Base-by-base conservation (phyloP, 352 stramenopile species). In the Pythium dissotocum region DNA sequence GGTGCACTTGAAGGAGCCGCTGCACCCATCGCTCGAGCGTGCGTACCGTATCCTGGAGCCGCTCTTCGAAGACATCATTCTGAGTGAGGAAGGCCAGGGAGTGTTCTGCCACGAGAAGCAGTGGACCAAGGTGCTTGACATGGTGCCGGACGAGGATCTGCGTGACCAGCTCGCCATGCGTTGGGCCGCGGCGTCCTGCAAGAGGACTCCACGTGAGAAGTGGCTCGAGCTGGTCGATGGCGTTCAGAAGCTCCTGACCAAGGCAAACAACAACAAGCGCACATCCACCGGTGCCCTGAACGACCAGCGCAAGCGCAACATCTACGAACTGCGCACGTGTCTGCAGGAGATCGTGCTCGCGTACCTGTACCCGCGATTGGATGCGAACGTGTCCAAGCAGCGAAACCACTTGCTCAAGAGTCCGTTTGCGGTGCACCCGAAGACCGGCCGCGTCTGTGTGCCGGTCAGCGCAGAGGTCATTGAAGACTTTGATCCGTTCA, bases 301-400 rank as follows among this genome's bases (percentile, higher is more conserved):
- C 40, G 68, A 90, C 61, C 80, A 89, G 65, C 79, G 85, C 46
- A 95, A 85, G 77, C 91, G 78, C 71, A 91, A 76, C 60, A 72
- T 85, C 10, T 58, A 76, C 7, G 83, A 94, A 38, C 75, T 96
- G 44, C 78, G 90, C 48, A 93, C 87, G 46, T 99, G 96, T 87
- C 73, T 98, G 24, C 86, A 95, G 63, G 94, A 99, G 79, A 98
- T 98, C 51, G 96, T 99, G 42, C 95, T 99, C 63, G 81, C 88
- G 38, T 97, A 99, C 69, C 88, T 97, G 33, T 99, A 99, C 77
- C 97, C 98, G 14, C 88, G 98, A 40, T 76, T 99, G 66, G 98
- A 99, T 97, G 98, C 98, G 42, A 99, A 99, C 78, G 98, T 99
- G 57, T 99, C 97, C 66, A 99, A 99, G 77, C 95, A 98, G 75